Evolutionary conservation across 2,329 filamentous ascomycete genomes (phyloP), one percentile per base, ranked within the genome.

Genomic region (Ophioceras dolichostomum): DNA sequence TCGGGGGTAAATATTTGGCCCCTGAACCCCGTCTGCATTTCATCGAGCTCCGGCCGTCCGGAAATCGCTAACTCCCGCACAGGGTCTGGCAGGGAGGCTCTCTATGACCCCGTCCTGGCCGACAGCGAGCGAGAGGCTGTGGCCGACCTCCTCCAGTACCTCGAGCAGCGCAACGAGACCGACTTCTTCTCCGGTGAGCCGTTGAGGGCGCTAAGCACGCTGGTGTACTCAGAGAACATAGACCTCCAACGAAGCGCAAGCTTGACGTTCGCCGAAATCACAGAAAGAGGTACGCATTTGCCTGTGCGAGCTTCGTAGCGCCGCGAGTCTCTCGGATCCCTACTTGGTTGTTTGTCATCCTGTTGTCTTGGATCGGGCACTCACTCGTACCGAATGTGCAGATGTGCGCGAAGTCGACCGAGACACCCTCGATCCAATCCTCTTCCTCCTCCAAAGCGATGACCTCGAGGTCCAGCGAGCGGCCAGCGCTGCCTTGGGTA

Each of bases 181-280:
- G 89, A 98, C 61, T 98, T 98, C 75, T 98, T 98, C 64, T 81
- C 84, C 27, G 91, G 91, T 61, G 88, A 95, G 55, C 91, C 91
- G 32, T 76, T 98, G 40, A 83, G 83, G 61, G 89, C 91, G 32
- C 67, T 98, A 40, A 95, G 86, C 61, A 98, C 89, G 10, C 74
- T 98, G 19, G 91, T 98, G 40, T 98, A 94, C 59, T 98, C 91
- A 40, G 88, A 96, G 61, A 98, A 98, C 64, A 88, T 98, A 57
- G 91, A 98, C 58, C 72, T 98, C 37, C 91, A 98, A 65, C 76
- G 91, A 47, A 96, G 91, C 64, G 91, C 91, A 37, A 96, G 89
- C 59, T 74, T 98, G 59, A 98, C 91, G 3, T 98, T 98, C 69
- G 91, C 91, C 42, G 91, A 98, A 60, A 98, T 98, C 49, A 98